Conservation (phyloP, 1,284 basidiomycete species). For the Rhodotorula sp. region DNA sequence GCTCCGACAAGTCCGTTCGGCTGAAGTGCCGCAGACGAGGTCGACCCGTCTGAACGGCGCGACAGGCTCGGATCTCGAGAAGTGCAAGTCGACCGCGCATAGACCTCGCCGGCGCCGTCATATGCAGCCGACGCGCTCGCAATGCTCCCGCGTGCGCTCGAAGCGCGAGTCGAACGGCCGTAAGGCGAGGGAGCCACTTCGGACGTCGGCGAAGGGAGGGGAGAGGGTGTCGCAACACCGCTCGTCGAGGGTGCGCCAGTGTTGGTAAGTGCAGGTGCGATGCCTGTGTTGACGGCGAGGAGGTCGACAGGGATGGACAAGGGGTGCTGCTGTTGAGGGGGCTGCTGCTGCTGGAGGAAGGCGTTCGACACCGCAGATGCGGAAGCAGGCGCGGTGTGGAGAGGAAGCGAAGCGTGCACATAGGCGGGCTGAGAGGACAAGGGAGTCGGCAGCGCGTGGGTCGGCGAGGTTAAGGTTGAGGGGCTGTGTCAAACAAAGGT, state of each 20-base stretch:
- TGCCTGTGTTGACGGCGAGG: slow-evolving; percentile 27
- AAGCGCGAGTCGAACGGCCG: background rate
- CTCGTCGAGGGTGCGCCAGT: background rate
- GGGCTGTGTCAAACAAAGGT: background rate
- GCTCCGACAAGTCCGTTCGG: background rate
- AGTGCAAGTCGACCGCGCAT: background rate
- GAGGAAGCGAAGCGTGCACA: too few relatives aligned
- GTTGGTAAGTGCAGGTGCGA: slow-evolving; percentile 28
- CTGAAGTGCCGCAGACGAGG: background rate
- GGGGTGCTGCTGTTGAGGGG: background rate
- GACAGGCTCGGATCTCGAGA: slow-evolving; percentile 1
- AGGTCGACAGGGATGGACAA: slow-evolving; percentile 23
- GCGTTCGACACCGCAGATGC: background rate
- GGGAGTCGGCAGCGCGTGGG: background rate
- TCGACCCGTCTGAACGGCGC: background rate
- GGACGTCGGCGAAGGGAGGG: background rate
- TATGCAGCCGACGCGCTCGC: background rate
- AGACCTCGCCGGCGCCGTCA: background rate
- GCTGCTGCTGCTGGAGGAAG: background rate
- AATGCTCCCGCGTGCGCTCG: background rate
- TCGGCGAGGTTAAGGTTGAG: background rate
- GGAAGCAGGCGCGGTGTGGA: background rate
- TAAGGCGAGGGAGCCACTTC: background rate
- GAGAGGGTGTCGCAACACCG: slow-evolving; percentile 8
- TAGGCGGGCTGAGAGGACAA: background rate